phyloP scores from a whole-genome alignment of 2,329 filamentous ascomycete genomes.

The Fusarium algeriense region DNA sequence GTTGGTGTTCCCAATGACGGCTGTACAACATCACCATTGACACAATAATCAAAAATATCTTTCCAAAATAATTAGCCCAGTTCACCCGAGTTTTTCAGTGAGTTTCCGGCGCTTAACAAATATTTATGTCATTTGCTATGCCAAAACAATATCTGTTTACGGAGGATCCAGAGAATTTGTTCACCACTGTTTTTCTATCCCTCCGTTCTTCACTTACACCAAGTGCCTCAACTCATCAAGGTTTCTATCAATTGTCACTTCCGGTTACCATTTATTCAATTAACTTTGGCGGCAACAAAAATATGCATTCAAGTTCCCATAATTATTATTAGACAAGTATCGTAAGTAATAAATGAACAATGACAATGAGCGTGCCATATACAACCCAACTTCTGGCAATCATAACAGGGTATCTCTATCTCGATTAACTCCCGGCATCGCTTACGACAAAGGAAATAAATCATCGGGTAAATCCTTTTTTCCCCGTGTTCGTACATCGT shows the following conservation, averaged over 20 bases:
- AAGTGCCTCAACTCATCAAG: not conserved
- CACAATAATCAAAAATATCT: conserved; percentile 17
- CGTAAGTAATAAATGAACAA: not conserved
- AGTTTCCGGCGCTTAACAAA: not conserved
- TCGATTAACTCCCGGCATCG: conserved; percentile 19
- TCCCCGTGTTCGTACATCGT: conserved; percentile 17
- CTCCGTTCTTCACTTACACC: not conserved
- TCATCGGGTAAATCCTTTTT: conserved; percentile 6
- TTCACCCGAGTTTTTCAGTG: not conserved
- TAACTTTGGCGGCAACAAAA: not conserved
- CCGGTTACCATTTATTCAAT: not conserved
- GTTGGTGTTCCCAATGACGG: conserved; percentile 22
- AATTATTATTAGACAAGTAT: not conserved
- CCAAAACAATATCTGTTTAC: not conserved
- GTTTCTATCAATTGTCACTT: not conserved
- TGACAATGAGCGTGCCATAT: not conserved
- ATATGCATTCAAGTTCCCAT: not conserved
- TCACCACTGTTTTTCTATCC: not conserved
- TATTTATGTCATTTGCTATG: not conserved
- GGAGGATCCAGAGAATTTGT: not conserved
- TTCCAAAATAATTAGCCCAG: not conserved
- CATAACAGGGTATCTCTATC: conserved; percentile 18
- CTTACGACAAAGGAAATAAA: conserved; percentile 21
- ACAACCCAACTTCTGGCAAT: conserved; percentile 1
- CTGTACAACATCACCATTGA: conserved; percentile 33